Evolutionary conservation across 768 basidiomycete species (phyloP), one percentile per base, ranked within the genome.

Genomic region (Mycena kentingensis): DNA sequence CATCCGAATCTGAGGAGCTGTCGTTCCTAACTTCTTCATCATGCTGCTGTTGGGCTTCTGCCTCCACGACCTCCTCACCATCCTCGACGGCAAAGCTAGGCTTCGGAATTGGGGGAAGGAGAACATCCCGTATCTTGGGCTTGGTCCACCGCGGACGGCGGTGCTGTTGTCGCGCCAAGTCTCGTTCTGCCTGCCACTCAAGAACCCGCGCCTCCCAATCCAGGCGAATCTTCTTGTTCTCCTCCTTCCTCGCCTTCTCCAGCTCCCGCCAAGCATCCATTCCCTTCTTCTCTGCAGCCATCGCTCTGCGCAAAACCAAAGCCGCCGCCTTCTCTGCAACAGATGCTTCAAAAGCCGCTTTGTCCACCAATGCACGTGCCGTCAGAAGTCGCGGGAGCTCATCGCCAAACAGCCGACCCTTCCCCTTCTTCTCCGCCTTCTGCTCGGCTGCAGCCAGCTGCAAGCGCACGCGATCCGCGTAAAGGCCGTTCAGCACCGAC

Each of bases 401-500:
- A 63, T 67, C 64, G 18, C 57, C 59, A n/a, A 63, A 41, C 5
- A 65, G 52, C 25, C 54, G 52, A 4, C 49, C 58, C 29, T 57
- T 55, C 47, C 57, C 57, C 27, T 58, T 61, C 35, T 35, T 34
- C 5, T 35, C 42, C 45, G 60, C 60, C 36, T 60, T 62, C 47
- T 66, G 56, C 51, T 66, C 62, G 22, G 61, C 46, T 21, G 52
- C 54, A 26, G 49, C 56, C 25, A 66, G 61, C 47, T 66, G 57
- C 26, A 50, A 41, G 11, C 56, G 39, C 19, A 66, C 45, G 12
- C 49, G 36, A 26, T 54, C 55, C 8, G 39, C 31, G 34, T 67
- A 66, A 13, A 58, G 45, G 15, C 62, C 56, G 39, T 65, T 67
- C 5, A 65, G 56, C n/a, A 67, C 55, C 35, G 60, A 49, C 6